These are phyloP conservation scores for Starmerella geochares DNA, from an alignment of 805 yeast genomes.

Conservation along the genomic window DNA sequence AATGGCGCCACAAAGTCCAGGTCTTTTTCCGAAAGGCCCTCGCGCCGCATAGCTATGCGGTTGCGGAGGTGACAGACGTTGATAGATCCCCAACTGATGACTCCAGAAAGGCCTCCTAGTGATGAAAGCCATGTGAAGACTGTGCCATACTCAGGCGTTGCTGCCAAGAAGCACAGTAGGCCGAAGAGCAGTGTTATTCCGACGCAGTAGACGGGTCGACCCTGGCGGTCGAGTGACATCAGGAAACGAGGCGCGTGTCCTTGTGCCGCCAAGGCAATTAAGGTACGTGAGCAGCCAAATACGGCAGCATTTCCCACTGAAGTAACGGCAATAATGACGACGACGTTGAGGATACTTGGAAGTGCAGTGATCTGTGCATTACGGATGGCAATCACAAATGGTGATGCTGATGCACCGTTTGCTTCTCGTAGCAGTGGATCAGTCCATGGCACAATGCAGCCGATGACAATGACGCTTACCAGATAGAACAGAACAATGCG, in stretches of 20 bases:
- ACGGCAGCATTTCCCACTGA: constrained; percentile 71
- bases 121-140: constrained; percentile 60
- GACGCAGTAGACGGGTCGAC: constrained; percentile 58
- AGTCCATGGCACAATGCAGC: constrained; percentile 58
- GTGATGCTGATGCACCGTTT: constrained; percentile 43
- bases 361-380: constrained; percentile 57
- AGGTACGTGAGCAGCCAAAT: constrained; percentile 60
- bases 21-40: constrained; percentile 56
- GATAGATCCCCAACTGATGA: constrained; percentile 56
- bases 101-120: constrained; percentile 50
- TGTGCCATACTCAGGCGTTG: constrained; percentile 41
- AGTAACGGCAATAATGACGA: constrained; percentile 54
- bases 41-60: constrained; percentile 50
- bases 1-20: constrained; percentile 51
- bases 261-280: constrained; percentile 55
- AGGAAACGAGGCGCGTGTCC: constrained; percentile 48
- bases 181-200: constrained; percentile 45
- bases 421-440: constrained; percentile 39
- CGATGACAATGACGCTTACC: constrained; percentile 43
- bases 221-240: constrained; percentile 61
- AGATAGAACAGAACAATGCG: constrained; percentile 62
- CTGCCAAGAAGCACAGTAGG: constrained; percentile 47
- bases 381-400: constrained; percentile 59
- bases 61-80: constrained; percentile 52
- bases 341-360: constrained; percentile 62